Base-by-base conservation (phyloP, 306 rosid species). In the Chamaecrista fasciculata region DNA sequence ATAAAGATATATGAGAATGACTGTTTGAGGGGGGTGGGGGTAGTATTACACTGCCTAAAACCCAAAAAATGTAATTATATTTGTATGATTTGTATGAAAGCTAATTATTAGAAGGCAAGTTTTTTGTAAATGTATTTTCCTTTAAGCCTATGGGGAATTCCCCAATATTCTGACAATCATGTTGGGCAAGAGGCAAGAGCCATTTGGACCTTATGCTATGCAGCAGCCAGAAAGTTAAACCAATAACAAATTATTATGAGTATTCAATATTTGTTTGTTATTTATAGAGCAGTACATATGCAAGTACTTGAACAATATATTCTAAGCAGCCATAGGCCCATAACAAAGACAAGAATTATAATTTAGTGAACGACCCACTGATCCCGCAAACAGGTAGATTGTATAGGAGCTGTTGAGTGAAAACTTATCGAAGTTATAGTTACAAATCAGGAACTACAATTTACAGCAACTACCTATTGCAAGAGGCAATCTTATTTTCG, bases 181-280 rank as follows among this genome's bases (percentile, higher is more conserved):
- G 73, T 80, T 80, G 67, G 47, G 67, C 71, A n/a, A n/a, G n/a
- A n/a, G n/a, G n/a, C 47, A 39, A 55, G 58, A 76, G 61, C 71
- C 75, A 53, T 52, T 56, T 55, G 51, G 66, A 76, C 73, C 59
- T 40, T 72, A 31, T 16, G 73, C 81, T 44, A 53, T 65, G 67
- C 69, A 51, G 65, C 50, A 67, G 52, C 64, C n/a, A 67, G 63
- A 67, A 43, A 28, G 3, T 28, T 2, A 28, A 40, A 71, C 43
- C 75, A 70, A 34, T 52, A 57, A 58, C 51, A 60, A 58, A 69
- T 58, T 64, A 43, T 19, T 64, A 43, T 19, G 62, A 69, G 75
- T 67, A 61, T 66, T 73, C 67, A 66, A 60, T 52, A 66, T 52
- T 52, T 34, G 51, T 70, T 28, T 37, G 48, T 70, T 64, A 69